phyloP scores from a whole-genome alignment of 306 rosid species.

The Boehmeria nivea region DNA sequence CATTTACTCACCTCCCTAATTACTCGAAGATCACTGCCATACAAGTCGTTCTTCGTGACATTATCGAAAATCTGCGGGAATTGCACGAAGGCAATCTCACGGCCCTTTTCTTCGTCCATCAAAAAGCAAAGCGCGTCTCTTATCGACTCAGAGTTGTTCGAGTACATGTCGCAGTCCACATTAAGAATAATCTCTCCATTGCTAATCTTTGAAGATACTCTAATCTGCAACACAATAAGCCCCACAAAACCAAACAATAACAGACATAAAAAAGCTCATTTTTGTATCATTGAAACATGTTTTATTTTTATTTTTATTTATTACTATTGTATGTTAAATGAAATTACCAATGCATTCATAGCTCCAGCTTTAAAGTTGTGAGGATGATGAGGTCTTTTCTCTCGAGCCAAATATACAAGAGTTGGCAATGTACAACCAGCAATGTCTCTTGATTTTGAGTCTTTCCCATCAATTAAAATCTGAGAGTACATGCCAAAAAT shows the following conservation, averaged over 20 bases:
- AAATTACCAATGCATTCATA: constrained; percentile 72
- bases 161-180: constrained; percentile 84
- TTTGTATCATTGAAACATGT: neutral
- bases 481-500: constrained; percentile 5
- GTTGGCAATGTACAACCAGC: constrained; percentile 55
- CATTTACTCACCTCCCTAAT: constrained; percentile 29
- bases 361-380: constrained; percentile 94
- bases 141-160: constrained; percentile 59
- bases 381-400: constrained; percentile 61
- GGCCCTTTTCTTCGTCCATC: constrained; percentile 72
- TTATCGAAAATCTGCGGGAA: constrained; percentile 54
- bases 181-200: constrained; percentile 61
- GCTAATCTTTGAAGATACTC: constrained; percentile 82
- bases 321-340: neutral
- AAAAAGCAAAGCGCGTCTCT: constrained; percentile 74
- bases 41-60: constrained; percentile 57
- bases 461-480: constrained; percentile 61
- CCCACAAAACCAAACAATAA: neutral
- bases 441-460: constrained; percentile 42
- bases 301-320: too few species aligned
- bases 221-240: constrained; percentile 35
- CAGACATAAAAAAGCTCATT: neutral
- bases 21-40: constrained; percentile 22
- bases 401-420: constrained; percentile 77
- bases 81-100: constrained; percentile 68